Conservation (phyloP, 2,329 filamentous ascomycete genomes). For the Parascedosporium putredinis region DNA sequence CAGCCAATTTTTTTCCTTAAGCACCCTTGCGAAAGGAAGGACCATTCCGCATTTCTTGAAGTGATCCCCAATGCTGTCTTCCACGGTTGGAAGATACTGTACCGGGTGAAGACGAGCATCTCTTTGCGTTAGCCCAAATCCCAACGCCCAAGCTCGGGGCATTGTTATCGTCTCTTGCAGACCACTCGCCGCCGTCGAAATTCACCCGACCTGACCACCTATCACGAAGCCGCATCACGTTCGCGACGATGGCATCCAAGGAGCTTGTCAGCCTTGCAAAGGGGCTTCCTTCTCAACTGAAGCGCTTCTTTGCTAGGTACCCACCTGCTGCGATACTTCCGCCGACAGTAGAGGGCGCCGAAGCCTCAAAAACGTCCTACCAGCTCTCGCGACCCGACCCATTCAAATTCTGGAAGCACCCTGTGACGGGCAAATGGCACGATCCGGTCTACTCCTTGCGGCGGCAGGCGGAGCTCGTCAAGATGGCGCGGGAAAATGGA, state of each 20-base stretch:
- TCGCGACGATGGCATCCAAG: constrained; percentile 24
- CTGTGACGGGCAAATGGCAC: constrained; percentile 71
- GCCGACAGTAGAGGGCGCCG: constrained; percentile 27
- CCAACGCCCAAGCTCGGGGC: too few species aligned
- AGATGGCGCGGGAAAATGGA: constrained; percentile 67
- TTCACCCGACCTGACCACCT: too few species aligned
- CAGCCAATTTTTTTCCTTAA: neutral
- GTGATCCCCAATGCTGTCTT: too few species aligned
- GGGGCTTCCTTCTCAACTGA: constrained; percentile 65
- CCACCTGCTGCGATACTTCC: constrained; percentile 58
- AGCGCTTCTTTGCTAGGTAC: constrained; percentile 82
- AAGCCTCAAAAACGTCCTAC: constrained; percentile 33
- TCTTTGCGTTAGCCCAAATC: too few species aligned
- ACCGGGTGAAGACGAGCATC: too few species aligned
- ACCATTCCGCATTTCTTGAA: too few species aligned
- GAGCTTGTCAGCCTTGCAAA: constrained; percentile 51
- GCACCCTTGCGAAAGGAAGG: too few species aligned
- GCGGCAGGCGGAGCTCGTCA: constrained; percentile 82
- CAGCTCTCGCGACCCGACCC: constrained; percentile 59
- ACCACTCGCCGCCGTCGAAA: too few species aligned
- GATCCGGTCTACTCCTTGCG: constrained; percentile 74
- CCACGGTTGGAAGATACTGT: too few species aligned
- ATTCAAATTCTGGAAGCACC: constrained; percentile 71
- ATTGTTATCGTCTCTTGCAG: too few species aligned
- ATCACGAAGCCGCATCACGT: too few species aligned